These are phyloP conservation scores for Knoxia roxburghii DNA, from an alignment of 257 asterid species.

Conservation along the genomic window DNA sequence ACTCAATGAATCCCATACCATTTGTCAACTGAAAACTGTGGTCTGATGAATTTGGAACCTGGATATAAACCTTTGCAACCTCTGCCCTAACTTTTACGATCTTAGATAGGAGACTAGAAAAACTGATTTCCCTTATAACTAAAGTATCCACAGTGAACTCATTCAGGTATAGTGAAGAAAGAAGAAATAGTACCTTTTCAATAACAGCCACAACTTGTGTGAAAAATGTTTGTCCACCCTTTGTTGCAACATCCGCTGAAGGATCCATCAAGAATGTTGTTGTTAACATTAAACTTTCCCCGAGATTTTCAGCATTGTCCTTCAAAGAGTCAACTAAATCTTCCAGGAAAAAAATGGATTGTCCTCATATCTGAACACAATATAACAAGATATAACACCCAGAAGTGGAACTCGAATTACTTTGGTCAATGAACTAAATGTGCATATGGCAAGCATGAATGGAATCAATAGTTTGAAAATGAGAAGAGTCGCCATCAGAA, in stretches of 20 bases:
- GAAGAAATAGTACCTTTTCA: background rate
- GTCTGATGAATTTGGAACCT: background rate
- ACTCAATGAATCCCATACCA: constrained; percentile 8
- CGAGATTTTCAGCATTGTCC: background rate
- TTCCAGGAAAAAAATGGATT: constrained; percentile 90
- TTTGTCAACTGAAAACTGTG: background rate
- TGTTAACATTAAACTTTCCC: background rate
- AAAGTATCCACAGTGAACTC: background rate
- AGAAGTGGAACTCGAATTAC: constrained; percentile 59
- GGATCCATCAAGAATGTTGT: background rate
- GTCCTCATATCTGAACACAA: constrained; percentile 95
- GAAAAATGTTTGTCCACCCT: background rate
- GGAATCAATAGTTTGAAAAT: constrained; percentile 83
- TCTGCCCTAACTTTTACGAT: background rate
- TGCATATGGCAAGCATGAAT: constrained; percentile 81
- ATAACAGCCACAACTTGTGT: no score
- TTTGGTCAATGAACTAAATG: constrained; percentile 78
- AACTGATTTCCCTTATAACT: background rate
- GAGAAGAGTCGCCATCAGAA: constrained; percentile 92
- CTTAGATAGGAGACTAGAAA: background rate
- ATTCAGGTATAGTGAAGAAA: background rate
- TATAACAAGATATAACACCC: constrained; percentile 97
- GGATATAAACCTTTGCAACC: background rate
- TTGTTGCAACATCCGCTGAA: background rate
- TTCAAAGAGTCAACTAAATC: background rate